A percentile compares a stretch with the other conserved stretches of the same genome.
Evolutionary conservation across 768 basidiomycete species (phyloP).

Genomic region (Clitopilus hobsonii): DNA sequence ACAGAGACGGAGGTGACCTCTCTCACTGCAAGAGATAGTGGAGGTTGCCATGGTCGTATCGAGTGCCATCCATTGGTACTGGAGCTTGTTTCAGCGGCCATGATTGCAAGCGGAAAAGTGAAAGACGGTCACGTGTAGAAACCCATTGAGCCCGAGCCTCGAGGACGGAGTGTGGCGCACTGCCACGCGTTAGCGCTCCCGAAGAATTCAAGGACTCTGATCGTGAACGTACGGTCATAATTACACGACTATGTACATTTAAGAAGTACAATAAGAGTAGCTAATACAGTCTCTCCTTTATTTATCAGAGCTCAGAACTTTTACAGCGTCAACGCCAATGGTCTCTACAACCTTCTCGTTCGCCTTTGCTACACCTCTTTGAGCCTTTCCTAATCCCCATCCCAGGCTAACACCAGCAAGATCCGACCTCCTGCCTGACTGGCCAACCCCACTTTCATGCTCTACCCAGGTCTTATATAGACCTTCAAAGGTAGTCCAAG

Average conservation of each 20-base stretch:
- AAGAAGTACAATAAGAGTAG: no score
- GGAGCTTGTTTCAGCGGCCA: not conserved
- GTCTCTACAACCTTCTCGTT: conserved; percentile 21
- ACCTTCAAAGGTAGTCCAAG: conserved; percentile 55
- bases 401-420: conserved; percentile 43
- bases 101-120: not conserved
- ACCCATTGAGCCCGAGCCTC: not conserved
- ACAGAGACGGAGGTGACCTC: conserved; percentile 86
- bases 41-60: conserved; percentile 73
- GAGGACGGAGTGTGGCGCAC: not conserved
- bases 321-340: conserved; percentile 25
- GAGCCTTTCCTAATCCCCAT: conserved; percentile 25
- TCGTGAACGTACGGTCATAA: no score
- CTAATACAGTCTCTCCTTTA: no score
- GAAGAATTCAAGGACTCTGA: no score
- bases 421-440: conserved; percentile 32
- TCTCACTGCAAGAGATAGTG: conserved; percentile 63
- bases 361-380: conserved; percentile 21
- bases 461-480: conserved; percentile 53
- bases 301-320: conserved; percentile 12
- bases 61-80: conserved; percentile 48
- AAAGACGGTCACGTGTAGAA: not conserved
- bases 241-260: no score
- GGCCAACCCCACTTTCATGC: conserved; percentile 32
- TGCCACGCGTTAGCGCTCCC: no score